Evolutionary conservation across 495 filamentous ascomycete genomes (phyloP).

Genomic region (Bacidia rubella): DNA sequence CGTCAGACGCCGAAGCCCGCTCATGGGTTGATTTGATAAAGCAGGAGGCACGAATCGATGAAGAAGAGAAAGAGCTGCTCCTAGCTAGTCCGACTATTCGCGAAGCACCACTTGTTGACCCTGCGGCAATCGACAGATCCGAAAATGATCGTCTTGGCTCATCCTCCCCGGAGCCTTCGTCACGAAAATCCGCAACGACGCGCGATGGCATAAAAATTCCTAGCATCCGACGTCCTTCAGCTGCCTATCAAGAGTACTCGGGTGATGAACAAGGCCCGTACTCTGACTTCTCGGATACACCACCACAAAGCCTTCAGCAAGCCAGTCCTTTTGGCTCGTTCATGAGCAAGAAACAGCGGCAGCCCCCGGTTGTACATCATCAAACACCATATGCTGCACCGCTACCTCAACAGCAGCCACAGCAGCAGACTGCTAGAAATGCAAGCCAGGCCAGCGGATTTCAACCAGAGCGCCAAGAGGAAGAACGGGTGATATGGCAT

Average conservation of each 20-base stretch:
- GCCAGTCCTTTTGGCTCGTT: conserved; percentile 10
- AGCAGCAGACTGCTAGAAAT: conserved; percentile 30
- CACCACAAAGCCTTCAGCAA: conserved; percentile 14
- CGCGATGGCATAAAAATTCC: conserved; percentile 25
- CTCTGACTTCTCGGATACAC: conserved; percentile 78
- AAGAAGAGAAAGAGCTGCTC: conserved; percentile 71
- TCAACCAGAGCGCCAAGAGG: conserved; percentile 40
- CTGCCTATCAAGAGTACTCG: conserved; percentile 61
- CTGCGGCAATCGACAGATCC: conserved; percentile 9
- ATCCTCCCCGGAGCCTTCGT: conserved; percentile 49
- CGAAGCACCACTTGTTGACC: conserved; percentile 18
- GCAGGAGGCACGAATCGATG: conserved; percentile 64
- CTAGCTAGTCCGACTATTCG: conserved; percentile 43
- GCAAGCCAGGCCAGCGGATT: conserved; percentile 43
- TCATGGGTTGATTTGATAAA: conserved; percentile 82
- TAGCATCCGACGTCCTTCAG: conserved; percentile 26
- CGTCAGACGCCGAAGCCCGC: conserved; percentile 57
- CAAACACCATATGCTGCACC: conserved; percentile 9
- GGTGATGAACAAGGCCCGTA: conserved; percentile 77
- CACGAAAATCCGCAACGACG: conserved; percentile 13
- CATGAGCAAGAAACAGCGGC: conserved; percentile 3
- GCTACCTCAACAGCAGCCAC: conserved; percentile 7
- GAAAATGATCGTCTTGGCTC: conserved; percentile 32
- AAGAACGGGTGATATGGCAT: conserved; percentile 74
- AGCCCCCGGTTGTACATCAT: neutral